Evolutionary conservation across 2,329 filamentous ascomycete genomes (phyloP), one percentile per base, ranked within the genome.

Genomic region (Colletotrichum ledebouriae): DNA sequence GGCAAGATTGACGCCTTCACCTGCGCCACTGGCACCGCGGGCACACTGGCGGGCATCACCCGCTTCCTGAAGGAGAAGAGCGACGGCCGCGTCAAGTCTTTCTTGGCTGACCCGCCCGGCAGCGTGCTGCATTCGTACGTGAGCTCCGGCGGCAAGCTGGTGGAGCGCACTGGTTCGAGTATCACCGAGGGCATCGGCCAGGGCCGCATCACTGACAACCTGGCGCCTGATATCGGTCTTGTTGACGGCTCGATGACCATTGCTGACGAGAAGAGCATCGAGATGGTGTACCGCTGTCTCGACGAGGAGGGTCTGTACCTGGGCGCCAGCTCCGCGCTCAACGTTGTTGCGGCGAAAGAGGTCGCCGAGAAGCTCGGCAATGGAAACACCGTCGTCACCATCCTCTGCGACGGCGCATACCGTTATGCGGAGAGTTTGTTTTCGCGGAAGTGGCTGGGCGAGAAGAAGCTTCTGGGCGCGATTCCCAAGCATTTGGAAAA

Each of bases 161-260:
- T 84, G n/a, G 95, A 98, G 76, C 87, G 96, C 58, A 83, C 84
- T 3, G 96, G 96, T 10, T 90, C 92, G 62, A 96, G 92, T 76
- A 98, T 99, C 81, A 99, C 96, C 3, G 96, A 99, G 82, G 96
- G 96, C 25, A 99, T 99, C 75, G 96, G 96, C 20, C 96, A 98
- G 83, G 96, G 96, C 42, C 92, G 96, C 59, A 88, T 99, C 59
- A 99, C 96, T n/a, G 93, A 97, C 77, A 99, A 99, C 81, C 83
- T 99, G 72, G 85, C 89, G 80, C 92, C 92, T 4, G 96, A 99
- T 75, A 87, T 99, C 66, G 91, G 86, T 69, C 84, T 97, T 50
- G 76, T 98, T 15, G 96, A 98, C 80, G 94, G 91, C 67, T 93
- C 94, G 41, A 76, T 99, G 75, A 86, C 90, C 77, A 94, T 99